Percentiles rank a stretch among this genome's conserved stretches.
Conservation (phyloP, 2,329 filamentous ascomycete species). For the Whalleya microplaca region DNA sequence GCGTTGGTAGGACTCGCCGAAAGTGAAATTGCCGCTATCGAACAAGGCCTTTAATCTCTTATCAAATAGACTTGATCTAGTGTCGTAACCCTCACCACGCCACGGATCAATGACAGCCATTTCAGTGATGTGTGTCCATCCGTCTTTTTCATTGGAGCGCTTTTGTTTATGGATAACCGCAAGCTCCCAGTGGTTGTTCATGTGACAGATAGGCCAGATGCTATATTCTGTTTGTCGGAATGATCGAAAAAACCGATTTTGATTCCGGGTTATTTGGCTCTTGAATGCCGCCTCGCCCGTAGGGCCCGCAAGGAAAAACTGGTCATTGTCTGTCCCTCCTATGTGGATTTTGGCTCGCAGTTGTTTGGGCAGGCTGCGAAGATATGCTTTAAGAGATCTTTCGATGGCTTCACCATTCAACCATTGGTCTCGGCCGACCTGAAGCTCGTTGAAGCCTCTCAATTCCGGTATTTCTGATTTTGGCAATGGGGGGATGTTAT, state of each 20-base stretch:
- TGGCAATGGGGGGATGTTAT: conserved; percentile 1
- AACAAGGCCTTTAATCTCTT: conserved; percentile 8
- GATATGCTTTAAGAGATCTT: conserved; percentile 5
- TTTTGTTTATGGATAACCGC: conserved; percentile 23
- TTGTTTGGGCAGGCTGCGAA: not conserved
- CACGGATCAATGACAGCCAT: conserved; percentile 24
- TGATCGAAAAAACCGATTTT: not conserved
- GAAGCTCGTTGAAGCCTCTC: conserved; percentile 25
- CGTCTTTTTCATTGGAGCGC: not conserved
- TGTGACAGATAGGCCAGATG: conserved; percentile 22
- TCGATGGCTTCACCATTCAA: conserved; percentile 23
- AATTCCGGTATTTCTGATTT: conserved; percentile 21
- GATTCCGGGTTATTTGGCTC: not conserved
- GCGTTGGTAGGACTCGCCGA: not conserved
- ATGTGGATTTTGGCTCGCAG: conserved; percentile 19
- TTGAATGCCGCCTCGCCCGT: not conserved
- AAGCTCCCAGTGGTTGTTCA: conserved; percentile 26
- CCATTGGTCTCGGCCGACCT: conserved; percentile 17
- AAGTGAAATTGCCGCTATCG: not conserved
- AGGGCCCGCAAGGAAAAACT: not conserved
- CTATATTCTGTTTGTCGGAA: conserved; percentile 23
- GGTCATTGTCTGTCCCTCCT: not conserved
- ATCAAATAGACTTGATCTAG: not conserved
- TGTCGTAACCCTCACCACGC: rapidly evolving
- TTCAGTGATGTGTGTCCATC: conserved; percentile 18